These are phyloP conservation scores for Pezicula carpinea DNA, from an alignment of 2,329 filamentous ascomycete genomes.

Conservation along the genomic window DNA sequence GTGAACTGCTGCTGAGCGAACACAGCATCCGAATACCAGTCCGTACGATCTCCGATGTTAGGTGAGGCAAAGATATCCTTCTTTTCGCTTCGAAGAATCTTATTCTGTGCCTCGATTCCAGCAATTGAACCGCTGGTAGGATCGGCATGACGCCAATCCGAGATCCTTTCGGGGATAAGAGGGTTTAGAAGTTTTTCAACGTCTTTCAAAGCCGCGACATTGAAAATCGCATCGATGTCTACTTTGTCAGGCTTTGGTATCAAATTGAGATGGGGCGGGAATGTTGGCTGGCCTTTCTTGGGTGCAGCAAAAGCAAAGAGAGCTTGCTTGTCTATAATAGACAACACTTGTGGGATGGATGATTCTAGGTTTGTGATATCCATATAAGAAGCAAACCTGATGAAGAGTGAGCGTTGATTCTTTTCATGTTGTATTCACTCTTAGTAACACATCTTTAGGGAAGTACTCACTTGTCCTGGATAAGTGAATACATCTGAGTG, in stretches of 20 bases:
- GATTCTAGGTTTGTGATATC: not conserved
- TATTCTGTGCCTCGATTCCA: not conserved
- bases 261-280: constrained; percentile 25
- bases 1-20: constrained; percentile 37
- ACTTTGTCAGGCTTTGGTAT: not conserved
- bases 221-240: too few relatives aligned
- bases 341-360: not conserved
- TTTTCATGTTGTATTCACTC: too few relatives aligned
- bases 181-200: too few relatives aligned
- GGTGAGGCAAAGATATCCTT: constrained; percentile 24
- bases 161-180: not conserved
- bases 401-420: too few relatives aligned
- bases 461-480: not conserved
- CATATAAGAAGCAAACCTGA: not conserved
- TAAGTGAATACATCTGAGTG: not conserved
- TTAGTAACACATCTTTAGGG: not conserved
- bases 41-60: constrained; percentile 21
- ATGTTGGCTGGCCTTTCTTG: constrained; percentile 6
- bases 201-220: too few relatives aligned
- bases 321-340: not conserved
- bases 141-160: constrained; percentile 3
- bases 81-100: constrained; percentile 7
- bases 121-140: not conserved
- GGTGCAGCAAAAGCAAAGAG: constrained; percentile 5
- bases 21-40: constrained; percentile 30